phyloP scores from a whole-genome alignment of 108 stramenopile genomes.

The Aurantiochytrium sp. region DNA sequence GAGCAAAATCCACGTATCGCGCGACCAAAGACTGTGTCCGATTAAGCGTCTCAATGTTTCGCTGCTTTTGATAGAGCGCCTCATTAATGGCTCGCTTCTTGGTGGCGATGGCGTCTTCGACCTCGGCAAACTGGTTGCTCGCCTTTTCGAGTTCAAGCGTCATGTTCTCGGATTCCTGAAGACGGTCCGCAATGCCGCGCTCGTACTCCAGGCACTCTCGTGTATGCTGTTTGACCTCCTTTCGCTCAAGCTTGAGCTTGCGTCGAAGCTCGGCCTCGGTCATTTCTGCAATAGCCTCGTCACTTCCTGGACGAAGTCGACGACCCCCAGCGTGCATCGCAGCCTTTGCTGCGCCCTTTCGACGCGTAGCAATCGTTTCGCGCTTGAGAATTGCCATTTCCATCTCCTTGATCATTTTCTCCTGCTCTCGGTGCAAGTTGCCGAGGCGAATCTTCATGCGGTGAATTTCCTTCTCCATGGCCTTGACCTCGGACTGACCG shows the following conservation, averaged over 20 bases:
- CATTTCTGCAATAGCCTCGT: conserved; percentile 37
- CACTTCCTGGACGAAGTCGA: conserved; percentile 20
- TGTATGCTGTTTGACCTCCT: conserved; percentile 28
- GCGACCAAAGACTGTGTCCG: not conserved
- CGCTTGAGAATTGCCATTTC: conserved; percentile 64
- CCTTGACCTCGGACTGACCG: conserved; percentile 56
- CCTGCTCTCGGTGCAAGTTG: conserved; percentile 57
- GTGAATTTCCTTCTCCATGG: conserved; percentile 73
- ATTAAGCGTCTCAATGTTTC: conserved; percentile 18
- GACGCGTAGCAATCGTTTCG: conserved; percentile 60
- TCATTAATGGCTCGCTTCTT: conserved; percentile 33
- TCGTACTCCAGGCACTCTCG: conserved; percentile 13
- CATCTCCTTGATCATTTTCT: conserved; percentile 62
- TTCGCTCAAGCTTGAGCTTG: conserved; percentile 21
- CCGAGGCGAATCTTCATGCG: conserved; percentile 67
- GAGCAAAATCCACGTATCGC: not conserved
- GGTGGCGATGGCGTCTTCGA: conserved; percentile 25
- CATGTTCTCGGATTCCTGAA: conserved; percentile 24
- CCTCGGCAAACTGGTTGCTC: conserved; percentile 22
- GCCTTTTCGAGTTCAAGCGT: conserved; percentile 29
- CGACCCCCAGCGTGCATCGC: not conserved
- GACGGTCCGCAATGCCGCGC: conserved; percentile 23
- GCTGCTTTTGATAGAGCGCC: conserved; percentile 46
- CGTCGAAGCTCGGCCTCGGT: conserved; percentile 24
- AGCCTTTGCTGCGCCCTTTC: conserved; percentile 20